phyloP scores from a whole-genome alignment of 176 grass and related monocot species.

The Oryza rufipogon region DNA sequence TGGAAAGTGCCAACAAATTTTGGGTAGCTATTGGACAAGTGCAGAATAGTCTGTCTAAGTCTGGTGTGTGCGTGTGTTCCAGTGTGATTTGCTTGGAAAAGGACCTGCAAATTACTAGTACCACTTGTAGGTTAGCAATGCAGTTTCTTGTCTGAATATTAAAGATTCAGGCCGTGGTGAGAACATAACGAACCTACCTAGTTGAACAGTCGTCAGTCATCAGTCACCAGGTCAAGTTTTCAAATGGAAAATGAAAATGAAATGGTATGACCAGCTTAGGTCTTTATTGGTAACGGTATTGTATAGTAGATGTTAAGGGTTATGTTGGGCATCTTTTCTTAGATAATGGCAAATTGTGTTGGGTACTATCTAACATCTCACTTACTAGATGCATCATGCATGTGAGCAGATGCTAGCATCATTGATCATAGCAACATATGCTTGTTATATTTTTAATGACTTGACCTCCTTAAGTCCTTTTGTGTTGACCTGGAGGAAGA shows the following conservation, averaged over 20 bases:
- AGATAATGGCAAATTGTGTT: not conserved
- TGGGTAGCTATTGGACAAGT: not conserved
- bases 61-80: not conserved
- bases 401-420: not conserved
- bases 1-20: not conserved
- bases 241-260: not conserved
- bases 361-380: not conserved
- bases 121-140: not conserved
- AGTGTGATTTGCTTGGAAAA: conserved; percentile 24
- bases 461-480: not conserved
- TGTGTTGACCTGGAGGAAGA: not conserved
- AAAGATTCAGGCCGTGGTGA: not conserved
- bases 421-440: not conserved
- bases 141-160: not conserved
- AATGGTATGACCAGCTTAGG: not conserved
- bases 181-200: conserved; percentile 4
- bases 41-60: not conserved
- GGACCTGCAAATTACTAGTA: not conserved
- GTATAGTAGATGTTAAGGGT: too few species aligned
- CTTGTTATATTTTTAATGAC: not conserved
- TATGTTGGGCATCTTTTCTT: not conserved
- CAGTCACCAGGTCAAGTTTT: not conserved
- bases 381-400: not conserved
- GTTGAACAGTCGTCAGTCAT: conserved; percentile 12
- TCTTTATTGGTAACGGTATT: not conserved